Conservation (phyloP, 176 grass and related monocot species). For the Poa annua region DNA sequence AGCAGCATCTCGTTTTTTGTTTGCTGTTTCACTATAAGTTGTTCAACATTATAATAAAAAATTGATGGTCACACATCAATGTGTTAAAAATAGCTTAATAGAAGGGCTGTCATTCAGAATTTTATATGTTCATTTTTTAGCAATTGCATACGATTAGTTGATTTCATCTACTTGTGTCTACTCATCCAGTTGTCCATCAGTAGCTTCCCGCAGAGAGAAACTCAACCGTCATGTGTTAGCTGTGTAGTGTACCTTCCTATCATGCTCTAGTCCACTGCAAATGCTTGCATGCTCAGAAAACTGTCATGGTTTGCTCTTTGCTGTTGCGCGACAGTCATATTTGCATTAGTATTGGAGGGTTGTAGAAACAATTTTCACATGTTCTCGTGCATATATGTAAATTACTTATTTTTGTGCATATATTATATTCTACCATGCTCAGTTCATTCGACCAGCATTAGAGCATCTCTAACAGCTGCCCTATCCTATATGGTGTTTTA, state of each 20-base stretch:
- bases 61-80: neutral
- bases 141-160: neutral
- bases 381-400: neutral
- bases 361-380: neutral
- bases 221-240: neutral
- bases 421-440: neutral
- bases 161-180: neutral
- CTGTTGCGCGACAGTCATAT: neutral
- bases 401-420: neutral
- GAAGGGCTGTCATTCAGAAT: too few species aligned
- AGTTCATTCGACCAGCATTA: neutral
- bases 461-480: too few species aligned
- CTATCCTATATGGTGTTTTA: too few species aligned
- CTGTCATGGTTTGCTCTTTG: neutral
- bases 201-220: neutral
- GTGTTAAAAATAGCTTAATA: neutral
- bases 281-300: neutral
- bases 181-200: neutral
- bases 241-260: neutral
- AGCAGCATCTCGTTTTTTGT: neutral
- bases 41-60: conserved; percentile 38
- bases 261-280: neutral
- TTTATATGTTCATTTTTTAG: too few species aligned
- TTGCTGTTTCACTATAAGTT: neutral
- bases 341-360: neutral